A percentile compares a stretch with the other conserved stretches of the same genome.
These are phyloP conservation scores for Leptomonas pyrrhocoris DNA, from an alignment of 208 protist species.

Conservation along the genomic window DNA sequence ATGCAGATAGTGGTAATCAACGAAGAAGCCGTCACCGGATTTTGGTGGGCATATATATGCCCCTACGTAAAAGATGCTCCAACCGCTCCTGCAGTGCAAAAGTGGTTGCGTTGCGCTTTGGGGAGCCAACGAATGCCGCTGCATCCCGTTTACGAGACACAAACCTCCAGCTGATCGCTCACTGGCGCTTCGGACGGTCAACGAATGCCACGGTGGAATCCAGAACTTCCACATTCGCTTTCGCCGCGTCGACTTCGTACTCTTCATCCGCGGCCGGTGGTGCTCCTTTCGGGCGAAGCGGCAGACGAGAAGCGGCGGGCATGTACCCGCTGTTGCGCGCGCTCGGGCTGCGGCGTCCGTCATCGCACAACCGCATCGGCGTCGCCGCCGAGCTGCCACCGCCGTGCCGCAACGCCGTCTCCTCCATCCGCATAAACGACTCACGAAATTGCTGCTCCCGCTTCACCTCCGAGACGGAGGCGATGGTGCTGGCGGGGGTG, in stretches of 20 bases:
- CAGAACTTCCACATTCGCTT: not conserved
- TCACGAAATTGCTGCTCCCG: conserved; percentile 21
- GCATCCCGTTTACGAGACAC: too few relatives aligned
- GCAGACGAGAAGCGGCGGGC: conserved; percentile 1
- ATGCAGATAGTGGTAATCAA: too few relatives aligned
- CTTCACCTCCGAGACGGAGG: conserved; percentile 10
- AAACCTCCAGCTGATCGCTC: too few relatives aligned
- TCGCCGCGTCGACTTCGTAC: not conserved
- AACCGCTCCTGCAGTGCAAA: too few relatives aligned
- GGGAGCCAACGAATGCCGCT: too few relatives aligned
- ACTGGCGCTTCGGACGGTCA: not conserved
- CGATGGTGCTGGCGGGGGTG: conserved; percentile 10
- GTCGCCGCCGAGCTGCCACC: conserved; percentile 1
- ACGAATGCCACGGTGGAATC: conserved; percentile 13
- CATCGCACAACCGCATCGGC: not conserved
- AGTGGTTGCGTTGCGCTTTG: too few relatives aligned
- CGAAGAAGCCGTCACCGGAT: too few relatives aligned
- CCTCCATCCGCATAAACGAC: conserved; percentile 23
- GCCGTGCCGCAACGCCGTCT: not conserved
- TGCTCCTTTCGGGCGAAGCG: not conserved
- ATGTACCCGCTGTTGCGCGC: conserved; percentile 5
- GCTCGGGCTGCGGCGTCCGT: conserved; percentile 8
- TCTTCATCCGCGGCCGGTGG: not conserved
- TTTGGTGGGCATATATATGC: too few relatives aligned
- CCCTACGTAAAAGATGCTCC: too few relatives aligned